Evolutionary conservation across 129 eudicot genomes (phyloP), one percentile per base, ranked within the genome.

Genomic region (Escallonia herrerae): DNA sequence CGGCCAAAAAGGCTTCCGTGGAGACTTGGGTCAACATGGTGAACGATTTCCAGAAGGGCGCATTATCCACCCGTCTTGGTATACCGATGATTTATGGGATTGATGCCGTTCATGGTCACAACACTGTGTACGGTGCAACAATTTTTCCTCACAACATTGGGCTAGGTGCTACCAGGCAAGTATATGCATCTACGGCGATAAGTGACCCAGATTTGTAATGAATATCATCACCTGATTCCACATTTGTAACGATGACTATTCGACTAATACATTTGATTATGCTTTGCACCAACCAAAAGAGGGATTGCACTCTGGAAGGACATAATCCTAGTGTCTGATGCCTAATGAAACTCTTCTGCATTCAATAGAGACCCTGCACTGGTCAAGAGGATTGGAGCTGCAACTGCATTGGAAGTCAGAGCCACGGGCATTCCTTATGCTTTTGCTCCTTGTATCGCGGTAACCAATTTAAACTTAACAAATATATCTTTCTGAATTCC

Each of bases 361-460:
- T 51, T 57, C 38, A 76, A 54, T 80, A 89, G 94, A 81, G 96
- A 89, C 50, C 80, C 96, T 46, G 72, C 49, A 51, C 71, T 82
- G 70, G 82, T 90, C 11, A 89, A 85, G 90, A 89, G 61, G 65
- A 85, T 88, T 51, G 96, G 91, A 58, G 87, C 91, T 44, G 95
- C 97, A 56, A 90, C 97, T 53, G 97, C 97, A 55, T 82, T 78
- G 63, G 96, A 89, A 85, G 95, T 86, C 6, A 74, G 96, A 79
- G 96, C 96, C 63, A 90, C 95, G 0, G 97, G 97, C 56, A 90
- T 90, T 45, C 81, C 74, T 60, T 86, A 90, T 46, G 87, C 78
- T 14, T 90, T 86, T 80, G 95, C 97, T 56, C 97, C 97, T 64
- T 90, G 97, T 56, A 82, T 90, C 5, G 95, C 97, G 74, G 97